Evolutionary conservation across 2,329 filamentous ascomycete species (phyloP).

Genomic region (Incumbomyces delicatus): DNA sequence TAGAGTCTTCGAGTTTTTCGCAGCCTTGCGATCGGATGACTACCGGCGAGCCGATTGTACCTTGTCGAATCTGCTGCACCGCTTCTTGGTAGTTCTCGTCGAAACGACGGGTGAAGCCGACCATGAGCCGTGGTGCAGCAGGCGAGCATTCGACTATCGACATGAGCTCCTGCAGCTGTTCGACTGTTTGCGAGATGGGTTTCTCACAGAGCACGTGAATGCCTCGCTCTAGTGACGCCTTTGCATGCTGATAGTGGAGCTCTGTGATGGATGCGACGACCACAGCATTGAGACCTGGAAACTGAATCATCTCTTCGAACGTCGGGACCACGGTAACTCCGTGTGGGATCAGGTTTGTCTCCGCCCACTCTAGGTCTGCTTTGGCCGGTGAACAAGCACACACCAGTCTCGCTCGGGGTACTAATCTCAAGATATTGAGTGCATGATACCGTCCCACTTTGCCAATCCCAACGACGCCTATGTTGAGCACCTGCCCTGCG

Average conservation of each 20-base stretch:
- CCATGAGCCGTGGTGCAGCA: conserved; percentile 3
- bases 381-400: conserved; percentile 27
- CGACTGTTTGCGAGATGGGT: conserved; percentile 28
- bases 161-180: conserved; percentile 19
- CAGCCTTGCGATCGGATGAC: conserved; percentile 8
- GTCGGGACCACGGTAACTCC: conserved; percentile 17
- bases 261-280: conserved; percentile 26
- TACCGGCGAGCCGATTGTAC: conserved; percentile 20
- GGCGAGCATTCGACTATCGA: conserved; percentile 5
- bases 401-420: conserved; percentile 28
- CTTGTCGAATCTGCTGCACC: conserved; percentile 11
- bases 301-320: conserved; percentile 22
- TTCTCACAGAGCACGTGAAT: conserved; percentile 10
- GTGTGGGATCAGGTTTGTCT: conserved; percentile 24
- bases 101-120: conserved; percentile 15
- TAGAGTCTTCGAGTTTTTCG: conserved; percentile 10
- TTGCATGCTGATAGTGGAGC: conserved; percentile 23
- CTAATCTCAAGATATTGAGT: conserved; percentile 26
- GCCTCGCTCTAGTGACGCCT: conserved; percentile 1
- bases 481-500: conserved; percentile 19
- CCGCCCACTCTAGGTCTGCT: conserved; percentile 25
- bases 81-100: conserved; percentile 19
- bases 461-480: conserved; percentile 34
- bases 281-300: conserved; percentile 23
- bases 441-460: conserved; percentile 25